phyloP scores from a whole-genome alignment of 768 basidiomycete genomes.

The Lactarius quietus region DNA sequence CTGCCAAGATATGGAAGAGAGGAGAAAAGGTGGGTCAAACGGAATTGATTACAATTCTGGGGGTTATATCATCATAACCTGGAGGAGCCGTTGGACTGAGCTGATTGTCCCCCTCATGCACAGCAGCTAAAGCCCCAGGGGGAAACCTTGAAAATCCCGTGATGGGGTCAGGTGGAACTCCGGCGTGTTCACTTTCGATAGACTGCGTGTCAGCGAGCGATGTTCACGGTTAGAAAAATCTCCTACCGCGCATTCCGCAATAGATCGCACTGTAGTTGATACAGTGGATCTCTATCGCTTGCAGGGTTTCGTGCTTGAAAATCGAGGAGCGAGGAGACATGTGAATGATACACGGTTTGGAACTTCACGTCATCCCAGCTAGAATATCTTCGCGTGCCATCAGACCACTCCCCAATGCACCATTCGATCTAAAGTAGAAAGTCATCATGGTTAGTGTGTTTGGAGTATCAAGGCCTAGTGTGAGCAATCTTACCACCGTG shows the following conservation, averaged over 20 bases:
- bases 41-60: background rate
- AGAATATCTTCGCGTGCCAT: background rate
- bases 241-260: conserved; percentile 6
- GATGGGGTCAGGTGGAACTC: background rate
- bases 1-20: no score
- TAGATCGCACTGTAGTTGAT: conserved; percentile 6
- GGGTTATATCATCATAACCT: background rate
- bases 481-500: background rate
- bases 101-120: background rate
- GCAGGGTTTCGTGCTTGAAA: background rate
- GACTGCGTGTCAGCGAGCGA: no score
- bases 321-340: background rate
- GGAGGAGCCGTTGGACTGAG: background rate
- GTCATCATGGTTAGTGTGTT: background rate
- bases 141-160: background rate
- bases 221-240: background rate
- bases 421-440: background rate
- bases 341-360: background rate
- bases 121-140: background rate
- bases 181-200: background rate
- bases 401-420: conserved; percentile 2
- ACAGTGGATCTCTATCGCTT: background rate
- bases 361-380: background rate
- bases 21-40: background rate
- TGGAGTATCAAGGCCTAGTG: background rate